Evolutionary conservation across 441 rosid species (phyloP), one percentile per base, ranked within the genome.

Genomic region (Pelargonium cotyledonis): DNA sequence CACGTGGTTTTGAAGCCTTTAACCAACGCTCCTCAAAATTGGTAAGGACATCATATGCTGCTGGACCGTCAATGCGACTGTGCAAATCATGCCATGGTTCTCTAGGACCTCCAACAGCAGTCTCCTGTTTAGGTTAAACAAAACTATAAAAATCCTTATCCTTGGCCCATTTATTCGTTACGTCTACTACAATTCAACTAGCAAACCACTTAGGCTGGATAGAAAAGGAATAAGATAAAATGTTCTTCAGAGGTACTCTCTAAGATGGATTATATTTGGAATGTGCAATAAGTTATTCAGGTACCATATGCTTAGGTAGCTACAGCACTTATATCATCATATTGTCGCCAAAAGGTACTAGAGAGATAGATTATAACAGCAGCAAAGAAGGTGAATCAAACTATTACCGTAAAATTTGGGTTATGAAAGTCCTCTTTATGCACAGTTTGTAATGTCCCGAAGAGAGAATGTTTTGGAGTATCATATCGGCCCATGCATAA

Each of bases 11-110:
- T 3, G 96, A 76, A 71, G 92, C 90, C 80, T 87, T 95, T 3
- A 72, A 51, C 99, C 98, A 92, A 14, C 99, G 89, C 82, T 95
- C 94, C 84, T 95, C 91, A 71, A 95, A 95, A 79, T 92, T 95
- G 26, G 86, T 81, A 63, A 95, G 80, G 21, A 90, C 86, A 72
- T 95, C 99, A 78, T 92, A 95, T n/a, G 99, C 98, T 49, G 98
- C 96, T 7, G 99, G 97, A 68, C 99, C 98, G 80, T 92, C 97
- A 70, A 92, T 89, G 82, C 68, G 87, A 65, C 87, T 62, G 77
- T 95, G 99, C 80, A 95, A 64, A 76, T 95, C 99, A 79, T 95
- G 98, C 97, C 99, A 95, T 55, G 98, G 92, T 76, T 92, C 95
- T 78, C 98, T 85, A 53, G 96, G 96, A 73, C 95, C 83, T 65